Base-by-base conservation (phyloP, 2,329 filamentous ascomycete species). In the Colletotrichum camelliae region DNA sequence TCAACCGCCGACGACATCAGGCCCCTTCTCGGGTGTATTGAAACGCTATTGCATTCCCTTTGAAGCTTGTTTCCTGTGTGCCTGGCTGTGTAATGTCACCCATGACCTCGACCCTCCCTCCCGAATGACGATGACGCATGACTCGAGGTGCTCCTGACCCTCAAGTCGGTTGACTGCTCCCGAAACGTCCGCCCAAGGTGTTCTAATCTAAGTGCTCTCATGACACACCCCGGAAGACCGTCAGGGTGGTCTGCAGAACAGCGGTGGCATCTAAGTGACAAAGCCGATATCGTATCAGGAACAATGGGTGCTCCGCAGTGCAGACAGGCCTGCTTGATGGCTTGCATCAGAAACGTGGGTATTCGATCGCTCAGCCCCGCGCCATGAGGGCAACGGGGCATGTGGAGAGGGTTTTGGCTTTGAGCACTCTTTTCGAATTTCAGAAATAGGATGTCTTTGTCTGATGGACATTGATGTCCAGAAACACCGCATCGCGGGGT, bases 261-360 rank as follows among this genome's bases (percentile, higher is more conserved):
- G 61, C 65, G 39, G 39, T 37, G 37, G 39, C 62, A 64, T 73
- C 62, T 39, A 67, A 62, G 43, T 48, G 55, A 72, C 73, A 67
- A 52, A 73, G 48, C 43, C 67, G 29, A 33, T 24, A 71, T 70
- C 67, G 48, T 48, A 58, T 31, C 31, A 66, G 58, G 48, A 27
- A 48, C 70, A 37, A 68, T 55, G 31, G 10, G 67, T 70, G 64
- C 62, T 67, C 62, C 72, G 64, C 62, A 18, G 35, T 37, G 10
- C 60, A 61, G 62, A 24, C 39, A 37, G 57, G 31, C 33, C 58
- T n/a, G 16, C 31, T 73, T 73, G 60, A 75, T 75, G 73, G 73
- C 73, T 75, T 75, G 73, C 70, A 69, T 75, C 73, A 75, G 69
- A 73, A 75, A 73, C 73, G 70, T 75, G 73, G 64, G 29, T 69